Base-by-base conservation (phyloP, 192 early-diverging fungal species). In the Coemansia sp. region DNA sequence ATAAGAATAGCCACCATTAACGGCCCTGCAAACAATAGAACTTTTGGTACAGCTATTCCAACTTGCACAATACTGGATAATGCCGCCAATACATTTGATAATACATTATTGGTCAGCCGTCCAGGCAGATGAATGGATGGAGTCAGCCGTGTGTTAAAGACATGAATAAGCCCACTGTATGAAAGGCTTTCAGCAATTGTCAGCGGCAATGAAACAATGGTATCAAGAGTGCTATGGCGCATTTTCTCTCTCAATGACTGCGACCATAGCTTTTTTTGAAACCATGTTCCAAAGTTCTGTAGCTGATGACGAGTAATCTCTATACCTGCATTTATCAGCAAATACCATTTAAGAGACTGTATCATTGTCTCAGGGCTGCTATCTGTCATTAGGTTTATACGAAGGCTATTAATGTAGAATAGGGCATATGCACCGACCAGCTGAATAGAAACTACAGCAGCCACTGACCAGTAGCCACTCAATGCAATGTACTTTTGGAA, bases 301-400 rank as follows among this genome's bases (percentile, higher is more conserved):
- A 75, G 47, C 48, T 75, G 74, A 12, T 12, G 59, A 4, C 18
- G 12, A 5, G 50, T 27, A 10, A 75, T 64, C 3, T 16, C 24
- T 1, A 66, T 20, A 5, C 60, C 12, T 1, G 74, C 74, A 39
- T 75, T 75, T 0, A 70, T 26, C 2, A 63, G 18, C 7, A 75
- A 37, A 39, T 75, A 70, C 19, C 29, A 57, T 14, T 49, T 56
- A n/a, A 75, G 48, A 24, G 74, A 75, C n/a, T 60, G 48, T 23
- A 35, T 47, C 18, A 68, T 65, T 1, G 73, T 66, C 0, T 57
- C 64, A 0, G 73, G 63, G 24, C 69, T 63, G 49, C 23, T 66
- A 35, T 75, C 68, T 5, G 48, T 49, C 67, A 75, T 75, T 8
- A 70, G 47, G 9, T 48, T 19, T 2, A 69, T 62, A 1, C 74